These are phyloP conservation scores for Alternaria sp. DNA, from an alignment of 2,329 filamentous ascomycete species.

Conservation along the genomic window DNA sequence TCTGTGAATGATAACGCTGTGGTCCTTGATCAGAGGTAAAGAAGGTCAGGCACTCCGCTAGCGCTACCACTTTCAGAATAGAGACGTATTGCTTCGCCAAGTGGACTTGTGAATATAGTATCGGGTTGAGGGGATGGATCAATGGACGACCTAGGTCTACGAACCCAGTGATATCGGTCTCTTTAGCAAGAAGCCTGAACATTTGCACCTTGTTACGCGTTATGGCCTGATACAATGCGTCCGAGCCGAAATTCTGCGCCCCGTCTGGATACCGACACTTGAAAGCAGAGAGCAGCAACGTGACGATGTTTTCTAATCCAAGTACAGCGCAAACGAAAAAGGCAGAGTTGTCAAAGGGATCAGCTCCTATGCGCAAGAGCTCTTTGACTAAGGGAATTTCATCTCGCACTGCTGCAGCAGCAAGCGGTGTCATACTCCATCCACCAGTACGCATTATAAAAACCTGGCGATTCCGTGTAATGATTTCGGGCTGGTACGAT, in stretches of 20 bases:
- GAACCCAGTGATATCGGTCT: background rate
- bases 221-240: background rate
- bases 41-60: background rate
- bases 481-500: too few relatives aligned
- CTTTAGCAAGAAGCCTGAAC: background rate
- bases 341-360: background rate
- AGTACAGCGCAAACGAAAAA: background rate
- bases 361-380: background rate
- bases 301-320: rapidly evolving
- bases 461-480: too few relatives aligned
- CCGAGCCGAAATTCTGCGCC: background rate
- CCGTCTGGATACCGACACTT: background rate
- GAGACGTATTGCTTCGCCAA: background rate
- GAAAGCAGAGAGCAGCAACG: background rate
- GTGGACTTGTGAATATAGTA: background rate
- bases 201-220: background rate
- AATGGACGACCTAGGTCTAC: too few relatives aligned
- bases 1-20: background rate
- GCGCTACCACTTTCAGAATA: too few relatives aligned
- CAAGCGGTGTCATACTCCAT: background rate
- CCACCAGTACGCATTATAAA: background rate
- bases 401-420: rapidly evolving
- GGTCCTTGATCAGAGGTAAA: background rate
- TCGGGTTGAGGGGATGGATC: background rate
- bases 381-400: rapidly evolving